A percentile compares a stretch with the other conserved stretches of the same genome.
Evolutionary conservation across 2,329 filamentous ascomycete species (phyloP).

Genomic region (Penicillium psychrosexuale): DNA sequence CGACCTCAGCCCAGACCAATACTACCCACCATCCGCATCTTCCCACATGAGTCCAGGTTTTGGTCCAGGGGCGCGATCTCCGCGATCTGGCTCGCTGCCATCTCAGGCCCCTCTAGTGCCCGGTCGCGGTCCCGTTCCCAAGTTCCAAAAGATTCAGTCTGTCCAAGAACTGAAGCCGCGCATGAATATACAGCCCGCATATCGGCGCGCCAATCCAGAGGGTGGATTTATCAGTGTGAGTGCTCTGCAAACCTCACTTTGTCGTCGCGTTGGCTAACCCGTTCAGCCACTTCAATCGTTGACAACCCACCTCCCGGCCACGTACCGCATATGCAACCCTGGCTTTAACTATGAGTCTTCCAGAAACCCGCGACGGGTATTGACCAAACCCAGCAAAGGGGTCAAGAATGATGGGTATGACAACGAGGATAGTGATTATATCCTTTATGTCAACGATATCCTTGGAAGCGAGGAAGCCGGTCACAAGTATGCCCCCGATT

Average conservation of each 20-base stretch:
- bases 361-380: constrained; percentile 86
- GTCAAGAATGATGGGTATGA: constrained; percentile 98
- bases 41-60: constrained; percentile 68
- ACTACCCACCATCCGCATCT: constrained; percentile 68
- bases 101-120: constrained; percentile 39
- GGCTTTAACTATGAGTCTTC: constrained; percentile 99
- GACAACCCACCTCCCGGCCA: constrained; percentile 86
- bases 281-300: constrained; percentile 85
- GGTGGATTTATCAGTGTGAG: constrained; percentile 96
- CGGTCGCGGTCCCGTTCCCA: constrained; percentile 70
- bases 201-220: constrained; percentile 90
- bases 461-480: constrained; percentile 95
- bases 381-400: constrained; percentile 98
- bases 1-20: constrained; percentile 65
- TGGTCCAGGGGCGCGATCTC: constrained; percentile 50
- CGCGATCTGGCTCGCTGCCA: constrained; percentile 46
- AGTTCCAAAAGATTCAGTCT: constrained; percentile 76
- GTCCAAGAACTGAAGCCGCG: constrained; percentile 74
- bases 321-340: constrained; percentile 97
- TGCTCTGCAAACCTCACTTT: constrained; percentile 7
- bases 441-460: constrained; percentile 98
- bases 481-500: constrained; percentile 68
- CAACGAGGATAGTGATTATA: constrained; percentile 98
- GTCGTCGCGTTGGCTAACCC: constrained; percentile 15
- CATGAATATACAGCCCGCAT: constrained; percentile 82